These are phyloP conservation scores for Neurospora discreta DNA, from an alignment of 495 filamentous ascomycete species.

Conservation along the genomic window DNA sequence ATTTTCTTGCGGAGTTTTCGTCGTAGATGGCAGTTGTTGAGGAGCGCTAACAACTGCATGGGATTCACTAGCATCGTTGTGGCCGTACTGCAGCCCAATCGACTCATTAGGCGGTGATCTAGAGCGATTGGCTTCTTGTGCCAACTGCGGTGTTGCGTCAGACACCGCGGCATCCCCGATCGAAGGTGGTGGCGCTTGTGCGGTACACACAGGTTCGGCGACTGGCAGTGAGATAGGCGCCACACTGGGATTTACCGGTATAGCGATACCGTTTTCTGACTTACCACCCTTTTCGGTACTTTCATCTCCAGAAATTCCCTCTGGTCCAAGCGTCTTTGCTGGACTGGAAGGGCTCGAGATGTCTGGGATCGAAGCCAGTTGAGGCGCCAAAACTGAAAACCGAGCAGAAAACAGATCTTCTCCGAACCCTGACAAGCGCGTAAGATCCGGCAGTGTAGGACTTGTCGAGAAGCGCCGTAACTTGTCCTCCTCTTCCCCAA, in stretches of 20 bases:
- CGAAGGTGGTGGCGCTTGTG: not conserved
- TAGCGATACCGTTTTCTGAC: not conserved
- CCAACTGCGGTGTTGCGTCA: slow-evolving; percentile 3
- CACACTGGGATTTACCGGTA: not conserved
- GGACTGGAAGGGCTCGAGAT: not conserved
- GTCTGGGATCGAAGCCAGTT: slow-evolving; percentile 2
- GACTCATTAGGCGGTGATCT: slow-evolving; percentile 3
- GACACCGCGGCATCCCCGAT: not conserved
- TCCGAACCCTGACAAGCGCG: slow-evolving; percentile 55
- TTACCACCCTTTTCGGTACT: not conserved
- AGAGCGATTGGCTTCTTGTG: not conserved
- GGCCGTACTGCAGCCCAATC: slow-evolving; percentile 3
- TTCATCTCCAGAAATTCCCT: not conserved
- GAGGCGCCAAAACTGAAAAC: slow-evolving; percentile 2
- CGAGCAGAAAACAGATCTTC: slow-evolving; percentile 30
- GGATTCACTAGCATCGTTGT: slow-evolving; percentile 2
- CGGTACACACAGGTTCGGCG: not conserved
- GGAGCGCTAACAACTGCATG: not conserved
- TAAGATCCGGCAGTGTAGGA: slow-evolving; percentile 52
- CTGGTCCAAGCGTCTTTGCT: not conserved
- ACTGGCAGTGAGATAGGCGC: not conserved
- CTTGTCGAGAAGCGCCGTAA: slow-evolving; percentile 29
- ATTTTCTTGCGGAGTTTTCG: slow-evolving; percentile 9
- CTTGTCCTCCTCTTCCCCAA: slow-evolving; percentile 26
- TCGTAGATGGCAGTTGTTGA: slow-evolving; percentile 7